Percentiles rank a stretch among this genome's conserved stretches.
Conservation (phyloP, 2,329 filamentous ascomycete species). For the Pezizomycotina sp. region DNA sequence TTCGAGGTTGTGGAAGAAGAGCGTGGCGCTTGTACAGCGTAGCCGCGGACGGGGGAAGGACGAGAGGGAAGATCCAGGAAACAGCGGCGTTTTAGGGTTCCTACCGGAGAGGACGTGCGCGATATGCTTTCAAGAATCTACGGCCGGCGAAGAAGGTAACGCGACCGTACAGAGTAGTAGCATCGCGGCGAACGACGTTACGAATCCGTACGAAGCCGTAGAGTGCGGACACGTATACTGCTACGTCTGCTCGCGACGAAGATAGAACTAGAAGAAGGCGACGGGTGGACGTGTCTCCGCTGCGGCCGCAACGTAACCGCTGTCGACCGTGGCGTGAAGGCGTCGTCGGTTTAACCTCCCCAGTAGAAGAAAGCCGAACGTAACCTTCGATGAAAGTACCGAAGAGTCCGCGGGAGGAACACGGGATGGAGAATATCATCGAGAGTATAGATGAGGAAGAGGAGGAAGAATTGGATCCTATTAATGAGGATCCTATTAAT, state of each 20-base stretch:
- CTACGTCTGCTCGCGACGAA: conserved; percentile 87
- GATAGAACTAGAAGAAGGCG: conserved; percentile 80
- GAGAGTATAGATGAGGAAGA: conserved; percentile 24
- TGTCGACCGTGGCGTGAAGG: conserved; percentile 88
- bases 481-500: conserved; percentile 11
- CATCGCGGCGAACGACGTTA: conserved; percentile 86
- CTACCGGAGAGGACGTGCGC: conserved; percentile 87
- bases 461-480: conserved; percentile 19
- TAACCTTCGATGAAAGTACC: conserved; percentile 41
- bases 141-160: conserved; percentile 16
- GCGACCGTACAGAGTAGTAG: conserved; percentile 51
- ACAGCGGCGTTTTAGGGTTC: conserved; percentile 62
- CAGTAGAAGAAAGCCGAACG: conserved; percentile 28
- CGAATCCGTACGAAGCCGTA: conserved; percentile 84
- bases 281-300: conserved; percentile 80
- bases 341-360: conserved; percentile 45
- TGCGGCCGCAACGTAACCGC: conserved; percentile 72
- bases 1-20: conserved; percentile 68
- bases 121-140: conserved; percentile 73
- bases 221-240: conserved; percentile 89
- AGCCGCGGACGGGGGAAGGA: conserved; percentile 36
- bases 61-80: conserved; percentile 30
- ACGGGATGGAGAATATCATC: conserved; percentile 27
- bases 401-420: conserved; percentile 29
- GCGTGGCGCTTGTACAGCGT: conserved; percentile 46